Evolutionary conservation across 2,329 filamentous ascomycete species (phyloP).

Genomic region (Trichoderma breve): DNA sequence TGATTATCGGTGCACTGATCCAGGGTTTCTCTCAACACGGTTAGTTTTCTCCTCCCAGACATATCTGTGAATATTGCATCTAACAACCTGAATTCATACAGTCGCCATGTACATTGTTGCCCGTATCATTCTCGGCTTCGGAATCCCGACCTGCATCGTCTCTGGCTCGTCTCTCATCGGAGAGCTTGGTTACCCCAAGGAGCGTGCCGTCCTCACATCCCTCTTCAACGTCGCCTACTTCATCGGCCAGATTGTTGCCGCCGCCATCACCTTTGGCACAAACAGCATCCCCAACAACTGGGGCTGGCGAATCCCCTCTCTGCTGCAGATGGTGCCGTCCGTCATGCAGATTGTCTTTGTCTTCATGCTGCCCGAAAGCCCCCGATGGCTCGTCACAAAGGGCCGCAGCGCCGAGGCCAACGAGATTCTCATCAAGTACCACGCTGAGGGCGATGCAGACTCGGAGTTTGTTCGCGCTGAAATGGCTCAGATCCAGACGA

Average conservation of each 20-base stretch:
- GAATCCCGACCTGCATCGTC: slow-evolving; percentile 7
- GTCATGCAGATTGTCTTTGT: slow-evolving; percentile 4
- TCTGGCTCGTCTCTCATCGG: slow-evolving; percentile 2
- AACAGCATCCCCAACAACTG: slow-evolving; percentile 4
- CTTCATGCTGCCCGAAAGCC: slow-evolving; percentile 16
- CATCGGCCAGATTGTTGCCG: slow-evolving; percentile 1
- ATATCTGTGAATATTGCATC: neutral
- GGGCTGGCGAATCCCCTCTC: slow-evolving; percentile 16
- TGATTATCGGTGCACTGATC: neutral
- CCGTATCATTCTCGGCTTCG: slow-evolving; percentile 3
- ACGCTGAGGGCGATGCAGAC: slow-evolving; percentile 8
- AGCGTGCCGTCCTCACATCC: slow-evolving; percentile 5
- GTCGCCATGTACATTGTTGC: slow-evolving; percentile 11
- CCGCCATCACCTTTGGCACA: neutral
- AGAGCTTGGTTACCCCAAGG: slow-evolving; percentile 3
- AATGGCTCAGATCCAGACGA: slow-evolving; percentile 1
- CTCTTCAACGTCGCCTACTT: slow-evolving; percentile 10
- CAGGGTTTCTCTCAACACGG: slow-evolving; percentile 5
- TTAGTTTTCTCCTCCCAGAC: neutral
- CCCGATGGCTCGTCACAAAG: slow-evolving; percentile 14
- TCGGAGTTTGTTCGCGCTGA: slow-evolving; percentile 16
- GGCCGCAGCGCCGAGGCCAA: slow-evolving; percentile 10
- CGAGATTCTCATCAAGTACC: slow-evolving; percentile 5
- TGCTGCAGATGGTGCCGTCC: slow-evolving; percentile 14
- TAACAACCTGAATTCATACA: neutral